Conservation (phyloP, 176 grass and related monocot genomes). For the Rhynchospora tenuis region DNA sequence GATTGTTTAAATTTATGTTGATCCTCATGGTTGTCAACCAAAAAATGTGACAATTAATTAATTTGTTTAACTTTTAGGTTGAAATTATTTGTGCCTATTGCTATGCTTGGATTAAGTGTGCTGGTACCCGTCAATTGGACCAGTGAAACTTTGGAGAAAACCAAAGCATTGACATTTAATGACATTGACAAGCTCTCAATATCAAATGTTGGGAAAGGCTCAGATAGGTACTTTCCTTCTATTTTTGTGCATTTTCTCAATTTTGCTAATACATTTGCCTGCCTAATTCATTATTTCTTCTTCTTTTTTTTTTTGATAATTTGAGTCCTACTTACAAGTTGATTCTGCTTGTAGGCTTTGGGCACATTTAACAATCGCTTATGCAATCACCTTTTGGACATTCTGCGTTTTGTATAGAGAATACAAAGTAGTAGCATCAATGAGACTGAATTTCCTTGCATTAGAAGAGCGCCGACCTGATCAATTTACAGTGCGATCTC, state of each 20-base stretch:
- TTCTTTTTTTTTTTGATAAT: neutral
- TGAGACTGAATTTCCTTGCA: conserved; percentile 91
- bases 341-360: conserved; percentile 52
- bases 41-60: neutral
- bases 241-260: neutral
- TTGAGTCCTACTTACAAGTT: conserved; percentile 1
- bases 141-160: conserved; percentile 55
- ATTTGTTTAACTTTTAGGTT: conserved; percentile 45
- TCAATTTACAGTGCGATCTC: conserved; percentile 75
- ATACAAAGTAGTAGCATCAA: conserved; percentile 75
- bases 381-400: conserved; percentile 82
- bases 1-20: too few species aligned
- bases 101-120: conserved; percentile 56
- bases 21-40: neutral
- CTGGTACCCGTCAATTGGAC: conserved; percentile 88
- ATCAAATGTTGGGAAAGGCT: conserved; percentile 85
- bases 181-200: conserved; percentile 95
- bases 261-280: neutral
- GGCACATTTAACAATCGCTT: conserved; percentile 70
- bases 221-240: conserved; percentile 46
- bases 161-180: conserved; percentile 49
- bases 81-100: conserved; percentile 90
- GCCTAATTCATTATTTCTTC: conserved; percentile 13
- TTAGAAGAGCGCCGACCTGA: conserved; percentile 70
- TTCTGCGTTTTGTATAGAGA: conserved; percentile 68